Evolutionary conservation across 2,329 filamentous ascomycete genomes (phyloP).

Genomic region (Neopestalotiopsis clavispora): DNA sequence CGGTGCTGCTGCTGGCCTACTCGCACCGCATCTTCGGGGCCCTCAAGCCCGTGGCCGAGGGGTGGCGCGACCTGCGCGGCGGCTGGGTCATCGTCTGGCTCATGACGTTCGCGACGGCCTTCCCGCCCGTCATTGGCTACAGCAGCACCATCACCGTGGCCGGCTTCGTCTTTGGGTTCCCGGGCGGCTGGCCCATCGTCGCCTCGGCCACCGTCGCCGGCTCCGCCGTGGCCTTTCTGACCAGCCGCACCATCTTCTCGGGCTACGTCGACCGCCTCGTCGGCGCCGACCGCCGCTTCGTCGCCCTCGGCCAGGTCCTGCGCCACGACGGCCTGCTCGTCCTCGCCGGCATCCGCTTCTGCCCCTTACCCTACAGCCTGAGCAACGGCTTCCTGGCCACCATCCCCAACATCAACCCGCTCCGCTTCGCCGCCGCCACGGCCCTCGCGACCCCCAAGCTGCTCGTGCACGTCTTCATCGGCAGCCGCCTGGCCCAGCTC

Average conservation of each 20-base stretch:
- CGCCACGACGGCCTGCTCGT: slow-evolving; percentile 90
- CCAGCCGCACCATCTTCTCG: slow-evolving; percentile 79
- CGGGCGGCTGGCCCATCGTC: slow-evolving; percentile 79
- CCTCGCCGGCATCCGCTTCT: slow-evolving; percentile 88
- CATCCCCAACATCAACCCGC: slow-evolving; percentile 82
- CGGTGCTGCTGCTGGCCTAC: slow-evolving; percentile 76
- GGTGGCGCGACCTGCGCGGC: slow-evolving; percentile 74
- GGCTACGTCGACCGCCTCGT: slow-evolving; percentile 81
- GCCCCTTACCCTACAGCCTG: slow-evolving; percentile 89
- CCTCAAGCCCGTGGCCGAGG: slow-evolving; percentile 73
- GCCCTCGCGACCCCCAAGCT: slow-evolving; percentile 84
- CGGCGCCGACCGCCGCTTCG: slow-evolving; percentile 82
- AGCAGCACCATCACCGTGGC: slow-evolving; percentile 68
- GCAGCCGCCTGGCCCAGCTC: slow-evolving; percentile 78
- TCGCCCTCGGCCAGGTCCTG: slow-evolving; percentile 84
- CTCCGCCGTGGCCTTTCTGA: slow-evolving; percentile 78
- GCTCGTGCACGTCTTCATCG: slow-evolving; percentile 91
- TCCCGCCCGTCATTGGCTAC: slow-evolving; percentile 89
- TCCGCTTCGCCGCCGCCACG: slow-evolving; percentile 81
- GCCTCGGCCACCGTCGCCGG: slow-evolving; percentile 79
- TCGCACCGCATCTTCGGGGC: slow-evolving; percentile 79
- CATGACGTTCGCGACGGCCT: slow-evolving; percentile 76
- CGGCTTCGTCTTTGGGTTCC: slow-evolving; percentile 62
- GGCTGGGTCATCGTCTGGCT: slow-evolving; percentile 80
- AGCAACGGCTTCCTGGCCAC: slow-evolving; percentile 95